Evolutionary conservation across 176 grass and related monocot genomes (phyloP), one percentile per base, ranked within the genome.

Genomic region (Secale cereale): DNA sequence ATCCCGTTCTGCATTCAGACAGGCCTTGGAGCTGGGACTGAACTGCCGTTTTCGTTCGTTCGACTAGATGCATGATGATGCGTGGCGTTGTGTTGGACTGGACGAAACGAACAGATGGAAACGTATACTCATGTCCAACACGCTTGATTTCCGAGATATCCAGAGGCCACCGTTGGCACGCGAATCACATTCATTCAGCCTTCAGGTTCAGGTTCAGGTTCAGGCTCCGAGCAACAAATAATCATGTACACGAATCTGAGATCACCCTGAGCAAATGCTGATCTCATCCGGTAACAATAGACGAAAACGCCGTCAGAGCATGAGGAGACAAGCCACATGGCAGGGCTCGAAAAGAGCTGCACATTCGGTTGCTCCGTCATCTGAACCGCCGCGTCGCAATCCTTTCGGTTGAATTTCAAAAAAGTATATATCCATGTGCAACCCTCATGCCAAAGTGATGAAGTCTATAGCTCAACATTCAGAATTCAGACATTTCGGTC

Each of bases 261-360:
- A 68, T 87, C 76, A 79, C 67, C n/a, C 36, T 83, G 85, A 90
- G 17, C 81, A 37, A 69, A 84, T n/a, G 85, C 80, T 90, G 85
- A 89, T 65, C 23, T 88, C 87, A 85, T 59, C 70, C n/a, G 36
- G 82, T 25, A 66, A 61, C 74, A 74, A 61, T 80, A 74, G 45
- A 78, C 45, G 35, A 63, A 87, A 74, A 60, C 74, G 32, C 59
- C 33, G 74, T 67, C 59, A 74, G 66, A 61, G 35, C 65, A 59
- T 59, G 22, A 15, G 85, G 27, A 36, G 69, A 80, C 68, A 80
- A 16, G 27, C 67, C 85, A 76, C 81, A 91, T 80, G 89, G 60
- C 59, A 41, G 32, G 43, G 29, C 74, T 66, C 77, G 31, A 79
- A 91, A 87, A 91, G 85, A 54, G 35, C 68, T 76, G 25, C 46